Percentiles rank a stretch among this genome's conserved stretches.
Evolutionary conservation across 345 rosid genomes (phyloP).

Genomic region (Eucalyptus sp.): DNA sequence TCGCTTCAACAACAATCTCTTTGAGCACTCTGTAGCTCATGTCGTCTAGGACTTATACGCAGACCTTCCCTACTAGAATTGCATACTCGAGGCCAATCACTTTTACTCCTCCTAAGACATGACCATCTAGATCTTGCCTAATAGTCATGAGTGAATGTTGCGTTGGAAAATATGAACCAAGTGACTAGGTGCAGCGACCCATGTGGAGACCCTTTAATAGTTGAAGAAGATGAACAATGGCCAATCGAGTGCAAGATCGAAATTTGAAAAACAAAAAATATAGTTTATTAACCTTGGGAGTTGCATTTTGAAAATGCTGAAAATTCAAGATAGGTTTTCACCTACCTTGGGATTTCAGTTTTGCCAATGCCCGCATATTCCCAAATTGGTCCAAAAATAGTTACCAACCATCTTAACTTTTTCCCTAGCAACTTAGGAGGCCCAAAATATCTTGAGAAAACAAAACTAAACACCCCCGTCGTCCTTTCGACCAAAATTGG

Average conservation of each 20-base stretch:
- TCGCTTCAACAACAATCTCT: constrained; percentile 13
- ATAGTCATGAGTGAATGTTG: too few relatives aligned
- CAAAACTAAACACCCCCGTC: rapidly evolving
- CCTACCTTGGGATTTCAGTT: too few relatives aligned
- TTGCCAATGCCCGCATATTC: rapidly evolving
- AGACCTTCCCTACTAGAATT: constrained; percentile 39
- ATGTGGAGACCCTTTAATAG: background rate
- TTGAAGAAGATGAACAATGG: background rate
- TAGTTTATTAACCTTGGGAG: too few relatives aligned
- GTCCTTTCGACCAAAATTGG: rapidly evolving
- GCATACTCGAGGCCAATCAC: constrained; percentile 50
- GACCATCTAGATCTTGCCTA: too few relatives aligned
- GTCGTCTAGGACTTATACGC: constrained; percentile 7
- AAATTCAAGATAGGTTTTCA: background rate
- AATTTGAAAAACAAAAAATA: too few relatives aligned
- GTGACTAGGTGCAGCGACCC: too few relatives aligned
- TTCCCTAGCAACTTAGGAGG: background rate
- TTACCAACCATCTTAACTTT: background rate
- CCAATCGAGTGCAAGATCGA: background rate
- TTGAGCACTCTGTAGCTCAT: constrained; percentile 15
- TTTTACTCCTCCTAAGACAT: constrained; percentile 10
- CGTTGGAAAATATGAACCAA: too few relatives aligned
- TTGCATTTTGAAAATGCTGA: background rate
- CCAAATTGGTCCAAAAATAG: background rate
- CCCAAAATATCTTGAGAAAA: background rate